Base-by-base conservation (phyloP, 2,329 filamentous ascomycete species). In the Pseudogymnoascus sp. region DNA sequence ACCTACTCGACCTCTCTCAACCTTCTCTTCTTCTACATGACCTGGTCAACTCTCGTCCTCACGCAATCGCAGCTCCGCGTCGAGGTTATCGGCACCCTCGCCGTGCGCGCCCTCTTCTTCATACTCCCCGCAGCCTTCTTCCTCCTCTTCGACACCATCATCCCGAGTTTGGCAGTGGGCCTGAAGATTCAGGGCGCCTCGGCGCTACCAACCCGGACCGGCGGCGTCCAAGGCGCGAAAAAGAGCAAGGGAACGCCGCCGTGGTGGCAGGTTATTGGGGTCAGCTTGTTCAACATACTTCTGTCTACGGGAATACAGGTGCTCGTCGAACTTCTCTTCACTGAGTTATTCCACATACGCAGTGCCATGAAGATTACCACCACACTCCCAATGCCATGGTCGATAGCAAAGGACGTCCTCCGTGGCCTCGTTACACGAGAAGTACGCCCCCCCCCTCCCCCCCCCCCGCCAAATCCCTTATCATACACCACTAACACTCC, bases 21-120 rank as follows among this genome's bases (percentile, higher is more conserved):
- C 74, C 77, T 96, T 24, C 78, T 96, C 66, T 93, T 96, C 79
- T 95, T 96, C 76, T 93, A 92, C 74, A 83, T 96, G 78, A 93
- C 90, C 69, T 96, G 92, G 92, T 86, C 86, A 5, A 93, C 90
- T 0, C 81, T 97, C 33, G 85, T 96, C 40, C 79, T 93, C 2
- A 89, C 88, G 6, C 89, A 96, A 70, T 81, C 87, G 0, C 86
- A 90, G 0, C 78, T 95, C 14, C 83, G 85, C 64, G 84, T 96
- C 64, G 91, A 96, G 73, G 73, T 95, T 1, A 78, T 89, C 61
- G 90, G 87, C 63, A 87, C 87, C 0, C 73, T 90, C 4, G 82
- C 83, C 24, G 78, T 92, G 59, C 87, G 90, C 44, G 64, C 87
- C 8, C 67, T 90, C 4, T 86, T 93, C 70, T 96, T 87, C 76